Evolutionary conservation across 2,329 filamentous ascomycete species (phyloP).

Genomic region (Bipolaris cookei): DNA sequence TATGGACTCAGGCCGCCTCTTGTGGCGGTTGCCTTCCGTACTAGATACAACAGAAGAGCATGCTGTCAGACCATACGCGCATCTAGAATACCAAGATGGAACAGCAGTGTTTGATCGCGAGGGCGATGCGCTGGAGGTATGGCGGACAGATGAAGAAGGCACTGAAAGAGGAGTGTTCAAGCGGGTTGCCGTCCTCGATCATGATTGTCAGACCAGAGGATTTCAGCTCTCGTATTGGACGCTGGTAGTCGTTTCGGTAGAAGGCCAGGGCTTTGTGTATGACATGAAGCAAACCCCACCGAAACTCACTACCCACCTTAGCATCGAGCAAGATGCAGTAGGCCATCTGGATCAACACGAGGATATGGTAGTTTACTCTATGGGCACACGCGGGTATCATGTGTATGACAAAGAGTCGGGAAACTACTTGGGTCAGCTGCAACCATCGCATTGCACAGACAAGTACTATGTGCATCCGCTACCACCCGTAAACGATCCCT

Average conservation of each 20-base stretch:
- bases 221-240: conserved; percentile 17
- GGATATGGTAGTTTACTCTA: conserved; percentile 11
- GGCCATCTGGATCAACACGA: conserved; percentile 17
- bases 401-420: conserved; percentile 14
- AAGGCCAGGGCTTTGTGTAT: conserved; percentile 14
- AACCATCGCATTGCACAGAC: conserved; percentile 11
- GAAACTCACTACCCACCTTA: conserved; percentile 6
- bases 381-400: conserved; percentile 13
- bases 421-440: conserved; percentile 2
- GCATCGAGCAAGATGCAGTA: conserved; percentile 11
- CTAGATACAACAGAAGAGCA: conserved; percentile 6
- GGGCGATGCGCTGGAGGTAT: conserved; percentile 9
- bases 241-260: conserved; percentile 8
- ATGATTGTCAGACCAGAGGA: conserved; percentile 12
- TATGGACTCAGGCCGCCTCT: conserved; percentile 9
- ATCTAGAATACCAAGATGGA: conserved; percentile 15
- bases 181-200: conserved; percentile 7
- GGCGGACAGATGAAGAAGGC: conserved; percentile 8
- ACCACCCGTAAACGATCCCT: background rate
- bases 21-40: conserved; percentile 7
- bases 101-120: conserved; percentile 13
- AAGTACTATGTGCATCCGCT: conserved; percentile 4
- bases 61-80: conserved; percentile 9
- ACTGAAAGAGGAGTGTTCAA: conserved; percentile 8
- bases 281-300: conserved; percentile 14